phyloP scores from a whole-genome alignment of 495 filamentous ascomycete species.

The Wilcoxina mikolae region DNA sequence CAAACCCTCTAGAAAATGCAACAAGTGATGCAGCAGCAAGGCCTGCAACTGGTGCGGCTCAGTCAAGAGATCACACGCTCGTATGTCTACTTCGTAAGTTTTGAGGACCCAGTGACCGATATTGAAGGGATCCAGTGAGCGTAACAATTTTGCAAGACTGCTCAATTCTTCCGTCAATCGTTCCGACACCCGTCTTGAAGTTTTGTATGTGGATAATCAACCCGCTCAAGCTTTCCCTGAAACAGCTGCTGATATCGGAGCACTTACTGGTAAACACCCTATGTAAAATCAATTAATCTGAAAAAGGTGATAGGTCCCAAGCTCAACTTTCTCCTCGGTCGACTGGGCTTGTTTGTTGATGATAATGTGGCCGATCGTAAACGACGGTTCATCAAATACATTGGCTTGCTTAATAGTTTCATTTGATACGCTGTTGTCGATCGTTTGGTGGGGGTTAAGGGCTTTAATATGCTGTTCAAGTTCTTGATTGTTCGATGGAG shows the following conservation, averaged over 20 bases:
- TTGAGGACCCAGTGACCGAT: slow-evolving; percentile 8
- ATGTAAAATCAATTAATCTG: slow-evolving; percentile 13
- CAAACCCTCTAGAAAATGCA: neutral
- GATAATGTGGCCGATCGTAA: no score
- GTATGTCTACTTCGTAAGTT: neutral
- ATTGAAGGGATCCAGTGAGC: slow-evolving; percentile 7
- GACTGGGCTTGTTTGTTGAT: no score
- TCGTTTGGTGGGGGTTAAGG: no score
- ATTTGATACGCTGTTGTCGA: no score
- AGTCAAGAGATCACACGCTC: neutral
- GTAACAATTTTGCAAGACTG: slow-evolving; percentile 12
- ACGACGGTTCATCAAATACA: no score
- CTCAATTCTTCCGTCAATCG: slow-evolving; percentile 12
- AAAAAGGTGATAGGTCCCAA: neutral
- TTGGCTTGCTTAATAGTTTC: no score
- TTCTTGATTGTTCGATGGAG: no score
- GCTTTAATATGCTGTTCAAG: no score
- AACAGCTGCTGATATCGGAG: slow-evolving; percentile 11
- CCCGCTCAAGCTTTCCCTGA: slow-evolving; percentile 7
- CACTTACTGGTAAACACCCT: slow-evolving; percentile 12
- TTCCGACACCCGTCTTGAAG: slow-evolving; percentile 12
- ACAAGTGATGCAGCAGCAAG: neutral
- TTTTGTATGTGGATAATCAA: slow-evolving; percentile 14
- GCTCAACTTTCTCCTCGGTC: slow-evolving; percentile 12
- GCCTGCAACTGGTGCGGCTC: no score